Base-by-base conservation (phyloP, 495 filamentous ascomycete genomes). In the Clavariopsis aquatica region DNA sequence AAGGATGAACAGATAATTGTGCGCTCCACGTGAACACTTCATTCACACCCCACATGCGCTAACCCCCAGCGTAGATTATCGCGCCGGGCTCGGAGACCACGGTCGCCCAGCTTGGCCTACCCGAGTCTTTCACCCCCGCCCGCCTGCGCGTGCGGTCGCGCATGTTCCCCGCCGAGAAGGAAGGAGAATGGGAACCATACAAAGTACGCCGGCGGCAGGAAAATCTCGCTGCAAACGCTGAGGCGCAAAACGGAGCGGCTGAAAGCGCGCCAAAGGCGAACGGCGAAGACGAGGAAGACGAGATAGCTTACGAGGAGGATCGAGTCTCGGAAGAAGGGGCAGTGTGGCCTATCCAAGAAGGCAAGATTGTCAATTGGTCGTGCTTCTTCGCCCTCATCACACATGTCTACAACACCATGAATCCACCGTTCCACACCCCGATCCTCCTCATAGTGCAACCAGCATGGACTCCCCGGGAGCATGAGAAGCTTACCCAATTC, bases 21-120 rank as follows among this genome's bases (percentile, higher is more conserved):
- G 78, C 55, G 81, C 71, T 55, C 31, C 41, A 53, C 59, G 43
- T 55, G 34, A 61, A 12, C 29, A 26, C 51, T 41, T 28, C 57
- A 29, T 27, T 63, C 43, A 56, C 54, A 22, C 27, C 12, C 23
- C 27, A 22, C n/a, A 31, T 38, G 7, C 22, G 34, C 57, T 71
- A 66, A 73, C 52, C 22, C 58, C 17, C 27, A 28, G 23, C 22
- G 28, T 69, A 90, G 87, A 84, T 98, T 76, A 93, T 98, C 79
- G 91, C 90, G 75, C 94, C 95, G 43, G 94, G 94, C 70, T 96
- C 92, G 72, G 88, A 91, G 75, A 92, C 89, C 60, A 97, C 92
- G 64, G 85, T 96, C 74, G 95, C 93, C 66, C 94, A 97, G 80
- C 83, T 96, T 20, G 94, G 94, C 49, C 87, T 96, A 41, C 88